Percentiles rank a stretch among this genome's conserved stretches.
Conservation (phyloP, 1,284 basidiomycete genomes). For the Moniliophthora roreri region DNA sequence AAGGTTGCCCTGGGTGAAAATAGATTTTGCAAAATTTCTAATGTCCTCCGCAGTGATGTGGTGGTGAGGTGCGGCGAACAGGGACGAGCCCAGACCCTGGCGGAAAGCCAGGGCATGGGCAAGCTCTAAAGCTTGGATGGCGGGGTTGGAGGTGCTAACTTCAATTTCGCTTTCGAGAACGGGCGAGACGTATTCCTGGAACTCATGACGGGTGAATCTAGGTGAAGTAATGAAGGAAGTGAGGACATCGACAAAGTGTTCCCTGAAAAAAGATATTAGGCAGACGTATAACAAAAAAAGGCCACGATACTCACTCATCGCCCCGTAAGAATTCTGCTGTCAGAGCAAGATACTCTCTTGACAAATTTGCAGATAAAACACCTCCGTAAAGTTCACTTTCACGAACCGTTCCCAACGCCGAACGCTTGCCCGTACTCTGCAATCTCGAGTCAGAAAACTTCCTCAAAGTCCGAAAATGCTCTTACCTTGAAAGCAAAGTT, state of each 20-base stretch:
- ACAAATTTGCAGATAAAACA: constrained; percentile 83
- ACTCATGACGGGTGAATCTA: constrained; percentile 85
- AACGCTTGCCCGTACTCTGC: constrained; percentile 82
- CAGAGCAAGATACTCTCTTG: constrained; percentile 88
- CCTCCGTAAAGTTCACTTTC: constrained; percentile 96
- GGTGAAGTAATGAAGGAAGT: constrained; percentile 81
- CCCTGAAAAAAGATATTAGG: constrained; percentile 40
- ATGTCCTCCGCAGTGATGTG: constrained; percentile 69
- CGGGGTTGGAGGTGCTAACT: constrained; percentile 62
- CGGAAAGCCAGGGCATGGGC: constrained; percentile 92
- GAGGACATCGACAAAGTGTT: constrained; percentile 86
- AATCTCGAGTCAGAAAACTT: not conserved
- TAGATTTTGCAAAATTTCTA: constrained; percentile 68
- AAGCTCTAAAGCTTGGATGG: constrained; percentile 72
- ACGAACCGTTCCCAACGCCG: constrained; percentile 88
- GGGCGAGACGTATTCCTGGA: constrained; percentile 83
- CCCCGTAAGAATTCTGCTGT: constrained; percentile 95
- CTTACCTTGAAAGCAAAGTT: constrained; percentile 96
- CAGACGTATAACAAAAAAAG: constrained; percentile 7
- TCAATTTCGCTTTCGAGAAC: constrained; percentile 70
- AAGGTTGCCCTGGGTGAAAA: constrained; percentile 78
- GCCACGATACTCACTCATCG: constrained; percentile 80
- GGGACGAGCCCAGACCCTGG: constrained; percentile 82
- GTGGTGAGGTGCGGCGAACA: constrained; percentile 76
- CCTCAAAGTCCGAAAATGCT: constrained; percentile 9